phyloP scores from a whole-genome alignment of 2,329 filamentous ascomycete genomes.

The Colletotrichum sp. region DNA sequence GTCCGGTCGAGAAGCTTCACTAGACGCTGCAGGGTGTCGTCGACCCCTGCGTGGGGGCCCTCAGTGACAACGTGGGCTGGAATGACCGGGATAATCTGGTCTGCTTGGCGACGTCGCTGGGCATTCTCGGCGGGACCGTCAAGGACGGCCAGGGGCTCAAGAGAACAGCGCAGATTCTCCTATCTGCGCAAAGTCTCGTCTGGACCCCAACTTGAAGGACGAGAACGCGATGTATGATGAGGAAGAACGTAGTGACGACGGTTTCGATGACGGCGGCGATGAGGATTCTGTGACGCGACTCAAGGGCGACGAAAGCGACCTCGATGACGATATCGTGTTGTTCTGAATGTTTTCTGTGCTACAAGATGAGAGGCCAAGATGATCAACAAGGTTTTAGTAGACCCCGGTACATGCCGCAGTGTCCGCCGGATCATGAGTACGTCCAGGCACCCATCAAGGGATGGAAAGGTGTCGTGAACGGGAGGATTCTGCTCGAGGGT shows the following conservation, averaged over 20 bases:
- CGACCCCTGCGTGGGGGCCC: conserved; percentile 20
- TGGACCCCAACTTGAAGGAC: conserved; percentile 8
- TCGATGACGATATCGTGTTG: background rate
- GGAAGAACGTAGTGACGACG: background rate
- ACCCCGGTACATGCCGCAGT: background rate
- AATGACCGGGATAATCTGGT: conserved; percentile 26
- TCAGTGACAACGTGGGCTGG: conserved; percentile 28
- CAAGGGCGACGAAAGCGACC: conserved; percentile 14
- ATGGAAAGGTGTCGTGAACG: conserved; percentile 27
- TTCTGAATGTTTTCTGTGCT: background rate
- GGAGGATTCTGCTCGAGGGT: conserved; percentile 23
- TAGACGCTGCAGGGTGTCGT: conserved; percentile 24
- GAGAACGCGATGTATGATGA: fast-evolving
- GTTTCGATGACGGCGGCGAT: background rate
- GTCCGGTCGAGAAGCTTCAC: conserved; percentile 25
- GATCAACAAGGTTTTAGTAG: background rate
- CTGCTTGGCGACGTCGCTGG: conserved; percentile 21
- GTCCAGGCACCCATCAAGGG: conserved; percentile 26
- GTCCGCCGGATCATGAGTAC: conserved; percentile 25
- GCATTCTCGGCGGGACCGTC: conserved; percentile 19
- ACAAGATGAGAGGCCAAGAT: conserved; percentile 11
- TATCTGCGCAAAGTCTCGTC: conserved; percentile 26
- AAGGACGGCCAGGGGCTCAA: conserved; percentile 17
- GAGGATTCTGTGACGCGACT: background rate
- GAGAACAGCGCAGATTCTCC: conserved; percentile 24